Evolutionary conservation across 169 alveolate genomes (phyloP), one percentile per base, ranked within the genome.

Genomic region (Cryptosporidium ubiquitum): DNA sequence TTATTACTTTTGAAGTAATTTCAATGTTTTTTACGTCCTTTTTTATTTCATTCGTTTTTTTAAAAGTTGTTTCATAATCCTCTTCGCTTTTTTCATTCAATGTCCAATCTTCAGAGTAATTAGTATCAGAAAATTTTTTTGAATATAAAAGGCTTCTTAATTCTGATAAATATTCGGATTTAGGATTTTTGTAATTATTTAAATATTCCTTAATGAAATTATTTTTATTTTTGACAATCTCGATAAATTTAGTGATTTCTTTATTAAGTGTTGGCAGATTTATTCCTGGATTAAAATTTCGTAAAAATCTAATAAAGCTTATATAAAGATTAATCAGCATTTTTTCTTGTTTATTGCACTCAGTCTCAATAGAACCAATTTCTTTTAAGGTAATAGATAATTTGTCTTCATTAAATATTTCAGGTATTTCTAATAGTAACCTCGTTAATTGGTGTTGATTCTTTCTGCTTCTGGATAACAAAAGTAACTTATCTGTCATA

Each of bases 401-500:
- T 35, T 79, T 60, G n/a, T 61, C 68, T 3, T 79, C 79, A 64
- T 58, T 39, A 20, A 79, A 64, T 29, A 61, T 79, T 58, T 57
- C 64, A 10, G 89, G 89, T 14, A 79, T 33, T 79, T 79, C 89
- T 31, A 79, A 61, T 10, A 79, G 3, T n/a, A 79, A n/a, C 14
- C 89, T 49, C 35, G 68, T 26, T 52, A 79, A 64, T 37, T 60
- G 74, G 49, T 57, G 35, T 79, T 79, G 89, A 26, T 79, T 79
- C 14, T 37, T 61, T 58, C 89, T 79, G n/a, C 89, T 58, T 79
- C 89, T 58, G 12, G 89, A 40, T 16, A 79, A 47, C 9, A 60
- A 69, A 40, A 79, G 14, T 10, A 79, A 44, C 40, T 79, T 79
- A 52, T 79, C 89, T 23, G 89, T 79, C 89, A 79, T 79, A 79